Evolutionary conservation across 1,139 yeast species (phyloP), one percentile per base, ranked within the genome.

Genomic region (Candida frijolesensis): DNA sequence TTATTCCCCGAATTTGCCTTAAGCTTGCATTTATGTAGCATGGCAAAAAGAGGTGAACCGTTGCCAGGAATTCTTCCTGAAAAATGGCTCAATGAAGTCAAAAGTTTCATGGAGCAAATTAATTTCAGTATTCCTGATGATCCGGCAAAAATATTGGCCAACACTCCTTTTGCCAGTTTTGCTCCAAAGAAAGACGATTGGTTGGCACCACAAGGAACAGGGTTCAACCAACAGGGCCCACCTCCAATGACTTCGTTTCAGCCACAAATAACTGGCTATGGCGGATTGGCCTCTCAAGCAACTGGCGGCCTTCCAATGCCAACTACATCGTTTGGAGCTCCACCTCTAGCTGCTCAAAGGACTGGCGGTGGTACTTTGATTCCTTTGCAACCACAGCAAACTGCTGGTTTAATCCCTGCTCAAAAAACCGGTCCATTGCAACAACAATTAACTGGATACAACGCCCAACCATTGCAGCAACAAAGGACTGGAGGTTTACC

Each of bases 1-100:
- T 71, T 94, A 56, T 94, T 92, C 62, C 99, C 99, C 0, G 98
- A 94, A 66, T 94, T 94, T 73, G 96, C 96, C 11, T 76, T 92
- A 60, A 96, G 97, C 15, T 84, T 94, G 77, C 96, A 90, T 66
- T 77, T 94, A 57, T 91, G 97, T 64, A 88, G 89, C 57, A 70
- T 83, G 63, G 87, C 87, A 0, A 75, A 89, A 59, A 83, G 84
- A 60, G 96, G 97, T 25, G 89, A 86, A 52, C 74, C 86, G 1
- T 74, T 92, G 51, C 98, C 99, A 1, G 75, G 76, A 38, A 76
- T 74, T 29, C 71, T 94, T 55, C 96, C 96, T 19, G 82, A 81
- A 16, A 84, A 80, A 57, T 82, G 92, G 73, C 74, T 74, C 59
- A 89, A 89, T 63, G 98, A 94, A 67, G 97, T 94, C 9, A 79